phyloP scores from a whole-genome alignment of 1,284 basidiomycete species.

The Xerocomus amazonicus region DNA sequence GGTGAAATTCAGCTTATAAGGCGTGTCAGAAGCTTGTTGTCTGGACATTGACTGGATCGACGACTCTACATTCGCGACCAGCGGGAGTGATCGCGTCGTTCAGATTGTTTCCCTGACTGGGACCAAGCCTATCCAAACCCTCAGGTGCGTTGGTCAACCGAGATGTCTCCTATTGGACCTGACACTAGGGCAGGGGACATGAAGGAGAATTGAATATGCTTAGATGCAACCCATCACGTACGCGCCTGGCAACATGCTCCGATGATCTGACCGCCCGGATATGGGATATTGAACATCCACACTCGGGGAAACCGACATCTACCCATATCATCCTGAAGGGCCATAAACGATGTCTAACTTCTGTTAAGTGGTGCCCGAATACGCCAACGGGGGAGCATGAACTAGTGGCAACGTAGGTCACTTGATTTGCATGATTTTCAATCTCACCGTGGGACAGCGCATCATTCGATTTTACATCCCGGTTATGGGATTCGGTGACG shows the following conservation, averaged over 20 bases:
- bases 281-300: slow-evolving; percentile 54
- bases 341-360: slow-evolving; percentile 65
- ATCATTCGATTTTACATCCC: slow-evolving; percentile 72
- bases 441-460: slow-evolving; percentile 41
- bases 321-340: slow-evolving; percentile 51
- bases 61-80: slow-evolving; percentile 68
- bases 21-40: slow-evolving; percentile 53
- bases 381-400: slow-evolving; percentile 46
- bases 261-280: slow-evolving; percentile 76
- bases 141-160: slow-evolving; percentile 44
- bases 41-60: slow-evolving; percentile 80
- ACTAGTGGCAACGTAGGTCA: slow-evolving; percentile 65
- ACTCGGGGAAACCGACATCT: slow-evolving; percentile 24
- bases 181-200: slow-evolving; percentile 55
- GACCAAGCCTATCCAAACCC: slow-evolving; percentile 49
- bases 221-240: slow-evolving; percentile 61
- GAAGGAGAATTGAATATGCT: slow-evolving; percentile 76
- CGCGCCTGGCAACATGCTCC: slow-evolving; percentile 72
- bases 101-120: slow-evolving; percentile 55
- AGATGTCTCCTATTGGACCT: slow-evolving; percentile 1
- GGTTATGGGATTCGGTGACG: slow-evolving; percentile 74
- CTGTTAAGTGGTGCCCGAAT: slow-evolving; percentile 68
- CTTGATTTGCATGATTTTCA: background rate
- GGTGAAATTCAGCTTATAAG: slow-evolving; percentile 11
- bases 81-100: slow-evolving; percentile 67